Percentiles rank a stretch among this genome's conserved stretches.
Evolutionary conservation across 768 basidiomycete species (phyloP).

Genomic region (Suillus variegatus): DNA sequence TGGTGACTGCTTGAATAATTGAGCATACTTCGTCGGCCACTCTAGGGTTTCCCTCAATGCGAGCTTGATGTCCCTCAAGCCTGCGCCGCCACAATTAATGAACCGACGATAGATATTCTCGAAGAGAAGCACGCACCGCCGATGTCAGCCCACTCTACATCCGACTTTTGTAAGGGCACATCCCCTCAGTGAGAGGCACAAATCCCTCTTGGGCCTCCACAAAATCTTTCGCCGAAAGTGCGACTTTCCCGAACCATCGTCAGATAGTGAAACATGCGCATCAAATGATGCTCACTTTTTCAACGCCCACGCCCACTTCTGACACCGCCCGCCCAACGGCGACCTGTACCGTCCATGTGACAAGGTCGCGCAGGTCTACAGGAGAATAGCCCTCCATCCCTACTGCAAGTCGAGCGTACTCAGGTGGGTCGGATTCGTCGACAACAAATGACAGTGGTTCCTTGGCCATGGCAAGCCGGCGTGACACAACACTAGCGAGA

Average conservation of each 20-base stretch:
- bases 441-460: slow-evolving; percentile 17
- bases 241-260: slow-evolving; percentile 18
- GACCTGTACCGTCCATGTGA: slow-evolving; percentile 79
- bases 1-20: slow-evolving; percentile 94
- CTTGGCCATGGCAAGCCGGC: background rate
- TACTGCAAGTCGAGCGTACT: slow-evolving; percentile 76
- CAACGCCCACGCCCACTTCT: slow-evolving; percentile 26
- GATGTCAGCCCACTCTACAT: slow-evolving; percentile 88
- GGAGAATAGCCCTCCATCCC: slow-evolving; percentile 92
- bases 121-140: slow-evolving; percentile 61
- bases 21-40: slow-evolving; percentile 98
- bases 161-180: slow-evolving; percentile 85
- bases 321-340: slow-evolving; percentile 64
- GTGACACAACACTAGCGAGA: slow-evolving; percentile 21
- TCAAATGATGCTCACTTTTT: slow-evolving; percentile 17
- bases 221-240: slow-evolving; percentile 68
- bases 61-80: slow-evolving; percentile 73
- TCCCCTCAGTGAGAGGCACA: slow-evolving; percentile 82
- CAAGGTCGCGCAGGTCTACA: slow-evolving; percentile 82
- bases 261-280: background rate
- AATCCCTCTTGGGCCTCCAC: slow-evolving; percentile 79
- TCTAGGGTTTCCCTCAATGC: slow-evolving; percentile 92
- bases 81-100: slow-evolving; percentile 36
- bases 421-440: slow-evolving; percentile 50
- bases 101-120: slow-evolving; percentile 2